Percentiles rank a stretch among this genome's conserved stretches.
These are phyloP conservation scores for Marasmius sp. DNA, from an alignment of 1,284 basidiomycete genomes.

Conservation along the genomic window DNA sequence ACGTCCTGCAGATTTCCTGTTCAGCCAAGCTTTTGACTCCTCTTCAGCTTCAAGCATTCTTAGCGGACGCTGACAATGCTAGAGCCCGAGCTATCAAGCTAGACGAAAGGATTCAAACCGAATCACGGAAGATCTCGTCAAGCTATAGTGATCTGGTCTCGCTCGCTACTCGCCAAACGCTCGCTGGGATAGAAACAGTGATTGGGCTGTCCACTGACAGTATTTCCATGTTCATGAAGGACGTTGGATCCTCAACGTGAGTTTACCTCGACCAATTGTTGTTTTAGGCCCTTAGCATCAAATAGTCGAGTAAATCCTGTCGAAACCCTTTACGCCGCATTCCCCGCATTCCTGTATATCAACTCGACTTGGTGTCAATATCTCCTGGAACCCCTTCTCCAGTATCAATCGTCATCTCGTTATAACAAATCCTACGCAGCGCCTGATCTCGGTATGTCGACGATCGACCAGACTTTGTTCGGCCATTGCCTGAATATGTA, in stretches of 20 bases:
- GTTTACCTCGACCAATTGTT: not conserved
- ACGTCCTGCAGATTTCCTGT: not conserved
- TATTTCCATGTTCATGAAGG: conserved; percentile 38
- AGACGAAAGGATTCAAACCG: not conserved
- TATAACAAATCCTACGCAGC: conserved; percentile 27
- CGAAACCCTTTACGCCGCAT: conserved; percentile 40
- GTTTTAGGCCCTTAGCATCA: not conserved
- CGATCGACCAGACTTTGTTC: not conserved
- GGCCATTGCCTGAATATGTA: not conserved
- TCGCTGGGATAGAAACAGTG: not conserved
- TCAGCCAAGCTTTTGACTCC: not conserved
- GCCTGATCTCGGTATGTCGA: conserved; percentile 30
- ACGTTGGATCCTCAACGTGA: conserved; percentile 22
- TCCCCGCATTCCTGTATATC: conserved; percentile 37
- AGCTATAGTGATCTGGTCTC: conserved; percentile 1
- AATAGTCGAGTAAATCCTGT: conserved; percentile 33
- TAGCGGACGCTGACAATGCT: not conserved
- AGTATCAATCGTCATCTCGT: conserved; percentile 27
- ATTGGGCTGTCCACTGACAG: not conserved
- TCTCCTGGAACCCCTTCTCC: conserved; percentile 39
- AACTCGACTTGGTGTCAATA: conserved; percentile 35
- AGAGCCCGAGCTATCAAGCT: not conserved
- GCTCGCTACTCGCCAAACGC: not conserved
- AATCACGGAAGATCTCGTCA: not conserved
- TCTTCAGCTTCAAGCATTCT: not conserved